Conservation (phyloP, 257 asterid species). For the Pogostemon cablin region DNA sequence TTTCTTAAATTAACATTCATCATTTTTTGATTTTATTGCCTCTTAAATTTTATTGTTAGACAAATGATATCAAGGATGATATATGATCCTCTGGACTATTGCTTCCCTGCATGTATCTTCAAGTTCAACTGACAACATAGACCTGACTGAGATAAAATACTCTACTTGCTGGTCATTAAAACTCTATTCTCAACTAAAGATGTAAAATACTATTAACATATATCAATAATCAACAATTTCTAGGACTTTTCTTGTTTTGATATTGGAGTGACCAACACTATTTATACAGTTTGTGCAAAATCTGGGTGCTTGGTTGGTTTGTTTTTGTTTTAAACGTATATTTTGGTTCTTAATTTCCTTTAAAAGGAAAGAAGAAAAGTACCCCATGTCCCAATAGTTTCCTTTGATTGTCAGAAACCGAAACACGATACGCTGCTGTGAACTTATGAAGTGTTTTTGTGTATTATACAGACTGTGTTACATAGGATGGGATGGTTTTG, state of each 20-base stretch:
- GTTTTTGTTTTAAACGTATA: neutral
- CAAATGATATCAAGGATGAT: neutral
- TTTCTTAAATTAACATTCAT: constrained; percentile 2
- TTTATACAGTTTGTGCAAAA: neutral
- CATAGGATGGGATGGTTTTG: constrained; percentile 20
- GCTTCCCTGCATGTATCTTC: constrained; percentile 1
- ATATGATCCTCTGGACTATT: neutral
- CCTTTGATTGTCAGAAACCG: neutral
- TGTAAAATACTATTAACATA: neutral
- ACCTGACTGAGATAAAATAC: constrained; percentile 6
- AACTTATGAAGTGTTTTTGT: constrained; percentile 7
- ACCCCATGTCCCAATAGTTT: neutral
- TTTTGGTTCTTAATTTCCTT: neutral
- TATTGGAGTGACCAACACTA: neutral
- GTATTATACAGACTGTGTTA: constrained; percentile 18
- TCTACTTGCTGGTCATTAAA: neutral
- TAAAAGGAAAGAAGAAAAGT: neutral
- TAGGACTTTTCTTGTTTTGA: neutral
- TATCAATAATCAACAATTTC: neutral
- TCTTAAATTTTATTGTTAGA: neutral
- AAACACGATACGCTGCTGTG: neutral
- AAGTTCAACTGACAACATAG: neutral
- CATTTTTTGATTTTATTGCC: neutral
- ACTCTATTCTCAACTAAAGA: neutral
- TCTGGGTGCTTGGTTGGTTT: constrained; percentile 8